Evolutionary conservation across 2,329 filamentous ascomycete genomes (phyloP), one percentile per base, ranked within the genome.

Genomic region (Golovinomyces cichoracearum): DNA sequence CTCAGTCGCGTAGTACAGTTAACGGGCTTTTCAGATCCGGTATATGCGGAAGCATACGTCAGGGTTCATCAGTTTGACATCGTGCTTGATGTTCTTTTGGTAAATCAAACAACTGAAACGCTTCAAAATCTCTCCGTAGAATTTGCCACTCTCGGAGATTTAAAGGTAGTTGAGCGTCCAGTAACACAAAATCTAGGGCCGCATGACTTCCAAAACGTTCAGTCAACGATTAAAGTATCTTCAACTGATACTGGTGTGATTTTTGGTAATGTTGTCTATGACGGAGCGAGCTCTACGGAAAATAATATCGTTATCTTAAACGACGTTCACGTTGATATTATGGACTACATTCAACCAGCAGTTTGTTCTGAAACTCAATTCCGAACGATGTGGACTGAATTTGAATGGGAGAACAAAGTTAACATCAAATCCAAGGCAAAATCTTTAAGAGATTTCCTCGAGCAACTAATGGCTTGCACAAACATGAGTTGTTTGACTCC

Each of bases 361-460:
- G 79, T 85, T 15, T 98, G 90, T 70, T 90, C 84, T 4, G 90
- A 98, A 69, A 94, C 88, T 10, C 85, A 95, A 60, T 98, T 98
- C 78, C 77, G 90, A 51, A 93, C 84, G n/a, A 98, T 98, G 90
- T 98, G 90, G 90, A 98, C 90, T 33, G 90, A 98, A 62, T 98
- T 98, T 56, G 90, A 98, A 63, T 98, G 90, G 90, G 90, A 98
- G 71, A 98, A 98, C 69, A 98, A 98, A 74, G 88, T 98, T 64
- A 98, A 98, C 68, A 95, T 98, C 68, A 94, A 94, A 66, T 92
- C 83, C 54, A 95, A 94, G 71, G 84, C 83, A 56, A 93, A 88
- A 69, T 80, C 76, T 25, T 70, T 98, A 52, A 76, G 88, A 46
- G 84, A 92, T 19, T 98, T 98, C 74, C 68, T 98, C 54, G 80